A percentile compares a stretch with the other conserved stretches of the same genome.
These are phyloP conservation scores for Trypanosomatidae sp. DNA, from an alignment of 208 protist species.

Conservation along the genomic window DNA sequence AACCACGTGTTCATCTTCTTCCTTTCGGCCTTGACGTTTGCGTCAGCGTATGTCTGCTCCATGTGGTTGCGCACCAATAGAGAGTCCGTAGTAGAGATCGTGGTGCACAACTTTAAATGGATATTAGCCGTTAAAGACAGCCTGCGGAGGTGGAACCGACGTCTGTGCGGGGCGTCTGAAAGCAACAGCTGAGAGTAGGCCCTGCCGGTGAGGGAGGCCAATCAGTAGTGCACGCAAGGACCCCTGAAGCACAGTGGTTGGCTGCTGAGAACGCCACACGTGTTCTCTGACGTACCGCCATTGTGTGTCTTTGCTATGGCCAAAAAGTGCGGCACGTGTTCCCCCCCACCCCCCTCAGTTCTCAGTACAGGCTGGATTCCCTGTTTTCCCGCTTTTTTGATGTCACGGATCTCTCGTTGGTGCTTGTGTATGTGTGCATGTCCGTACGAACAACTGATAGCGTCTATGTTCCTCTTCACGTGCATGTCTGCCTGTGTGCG, in stretches of 20 bases:
- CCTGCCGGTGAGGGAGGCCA: background rate
- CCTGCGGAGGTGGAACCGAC: background rate
- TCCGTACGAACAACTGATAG: no score
- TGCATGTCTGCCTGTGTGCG: no score
- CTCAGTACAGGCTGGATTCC: no score
- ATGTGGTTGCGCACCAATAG: conserved; percentile 24
- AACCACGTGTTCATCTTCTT: conserved; percentile 58
- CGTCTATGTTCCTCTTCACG: no score
- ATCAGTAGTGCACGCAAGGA: background rate
- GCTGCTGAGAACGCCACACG: background rate
- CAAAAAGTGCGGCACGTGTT: no score
- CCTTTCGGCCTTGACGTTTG: conserved; percentile 19
- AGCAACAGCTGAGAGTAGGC: no score
- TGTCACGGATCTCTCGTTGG: no score
- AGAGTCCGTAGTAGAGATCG: conserved; percentile 27
- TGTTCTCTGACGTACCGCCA: background rate
- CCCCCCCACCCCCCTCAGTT: no score
- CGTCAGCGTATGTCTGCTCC: conserved; percentile 13
- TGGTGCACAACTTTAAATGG: background rate
- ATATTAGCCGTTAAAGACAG: background rate
- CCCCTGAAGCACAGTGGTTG: background rate
- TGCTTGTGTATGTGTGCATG: no score
- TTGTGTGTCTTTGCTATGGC: background rate
- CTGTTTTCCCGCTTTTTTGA: no score
- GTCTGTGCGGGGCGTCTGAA: background rate